Percentiles rank a stretch among this genome's conserved stretches.
Conservation (phyloP, 768 basidiomycete species). For the Leccinum broughii region DNA sequence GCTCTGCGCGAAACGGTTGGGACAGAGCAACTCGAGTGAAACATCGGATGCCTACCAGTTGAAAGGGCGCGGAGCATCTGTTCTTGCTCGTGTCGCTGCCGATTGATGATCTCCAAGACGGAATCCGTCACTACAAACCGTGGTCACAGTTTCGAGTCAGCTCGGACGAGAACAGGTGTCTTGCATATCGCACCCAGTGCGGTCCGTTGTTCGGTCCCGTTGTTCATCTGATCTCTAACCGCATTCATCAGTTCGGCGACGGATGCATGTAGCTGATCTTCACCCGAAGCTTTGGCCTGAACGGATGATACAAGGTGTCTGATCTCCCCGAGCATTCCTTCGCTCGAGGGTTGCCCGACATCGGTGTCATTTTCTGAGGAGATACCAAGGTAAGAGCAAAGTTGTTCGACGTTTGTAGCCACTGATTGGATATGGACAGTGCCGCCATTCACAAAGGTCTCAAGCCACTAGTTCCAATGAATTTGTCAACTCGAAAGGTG, state of each 20-base stretch:
- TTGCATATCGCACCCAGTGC: conserved; percentile 35
- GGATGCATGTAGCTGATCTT: conserved; percentile 33
- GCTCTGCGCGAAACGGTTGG: conserved; percentile 45
- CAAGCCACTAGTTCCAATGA: conserved; percentile 62
- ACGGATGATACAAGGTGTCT: conserved; percentile 36
- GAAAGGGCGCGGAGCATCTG: conserved; percentile 64
- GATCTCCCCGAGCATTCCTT: conserved; percentile 38
- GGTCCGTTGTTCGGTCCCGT: conserved; percentile 41
- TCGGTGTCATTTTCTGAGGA: conserved; percentile 20
- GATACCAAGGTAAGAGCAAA: conserved; percentile 56
- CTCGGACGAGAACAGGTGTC: conserved; percentile 7
- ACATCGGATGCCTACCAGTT: conserved; percentile 46
- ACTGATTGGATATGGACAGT: conserved; percentile 69
- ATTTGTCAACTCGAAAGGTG: not conserved
- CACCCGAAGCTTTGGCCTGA: conserved; percentile 32
- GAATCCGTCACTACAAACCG: conserved; percentile 52
- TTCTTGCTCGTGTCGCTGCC: conserved; percentile 74
- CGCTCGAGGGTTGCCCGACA: conserved; percentile 10
- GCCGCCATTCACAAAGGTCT: conserved; percentile 77
- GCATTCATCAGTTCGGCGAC: conserved; percentile 39
- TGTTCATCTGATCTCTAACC: conserved; percentile 42
- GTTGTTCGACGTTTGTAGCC: conserved; percentile 56
- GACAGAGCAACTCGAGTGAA: no score
- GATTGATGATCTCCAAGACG: conserved; percentile 61
- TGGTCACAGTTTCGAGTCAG: conserved; percentile 8